Evolutionary conservation across 2,329 filamentous ascomycete genomes (phyloP), one percentile per base, ranked within the genome.

Genomic region (Hymenoscyphus repandus): DNA sequence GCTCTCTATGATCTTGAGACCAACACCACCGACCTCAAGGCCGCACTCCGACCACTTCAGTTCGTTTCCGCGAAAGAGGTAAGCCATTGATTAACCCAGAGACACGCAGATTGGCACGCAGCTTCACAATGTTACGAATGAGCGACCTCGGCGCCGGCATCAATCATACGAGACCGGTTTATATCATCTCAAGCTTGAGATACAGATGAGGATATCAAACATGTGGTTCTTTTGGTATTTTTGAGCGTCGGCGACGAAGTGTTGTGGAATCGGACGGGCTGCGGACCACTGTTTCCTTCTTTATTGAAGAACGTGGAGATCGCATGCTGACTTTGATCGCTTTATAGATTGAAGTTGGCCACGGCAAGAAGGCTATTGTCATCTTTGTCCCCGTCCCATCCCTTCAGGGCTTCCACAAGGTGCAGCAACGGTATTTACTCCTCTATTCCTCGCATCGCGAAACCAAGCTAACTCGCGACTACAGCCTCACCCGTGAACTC

Each of bases 301-400:
- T n/a, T n/a, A n/a, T n/a, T n/a, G n/a, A n/a, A 58, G 55, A 36
- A 45, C 46, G 78, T 83, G 82, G 82, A 85, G 82, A 79, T 85
- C 82, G 82, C 82, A 83, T 82, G 82, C 82, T 85, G 81, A 85
- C 79, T 84, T 66, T 76, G 64, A 75, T 83, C 79, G 42, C 53
- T 80, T 68, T 80, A 69, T 78, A 99, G 93, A 93, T 99, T 83
- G 93, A 99, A 83, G 92, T 97, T 80, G 93, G 93, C 82, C 91
- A 97, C 83, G 93, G 93, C 86, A 96, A 96, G 86, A 99, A 97
- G 88, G 93, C 93, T 73, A 93, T 99, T 82, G 92, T 96, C 83
- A 95, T 99, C 88, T 99, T 99, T 88, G 93, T 99, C 83, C 93
- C 93, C 74, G 93, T 99, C 75, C 93, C 93, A 78, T 90, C 95